Conservation (phyloP, 2,329 filamentous ascomycete genomes). For the Bretziella fagacearum region DNA sequence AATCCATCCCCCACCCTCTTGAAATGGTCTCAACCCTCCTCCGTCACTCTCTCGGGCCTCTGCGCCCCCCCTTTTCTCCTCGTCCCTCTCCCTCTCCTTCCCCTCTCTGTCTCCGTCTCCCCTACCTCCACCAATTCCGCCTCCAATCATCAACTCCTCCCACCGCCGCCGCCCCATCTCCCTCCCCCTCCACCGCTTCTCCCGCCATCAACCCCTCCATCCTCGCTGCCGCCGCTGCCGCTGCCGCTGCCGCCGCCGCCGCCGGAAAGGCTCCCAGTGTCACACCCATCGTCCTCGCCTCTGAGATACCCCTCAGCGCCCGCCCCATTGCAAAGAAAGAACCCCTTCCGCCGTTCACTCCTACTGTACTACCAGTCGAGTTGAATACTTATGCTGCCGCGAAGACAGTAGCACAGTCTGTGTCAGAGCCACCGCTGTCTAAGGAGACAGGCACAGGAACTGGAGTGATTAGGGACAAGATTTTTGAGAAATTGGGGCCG, state of each 20-base stretch:
- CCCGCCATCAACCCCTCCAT: neutral
- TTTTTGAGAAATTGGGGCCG: conserved; percentile 28
- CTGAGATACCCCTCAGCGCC: neutral
- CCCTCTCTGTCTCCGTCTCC: neutral
- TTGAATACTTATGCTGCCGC: too few relatives aligned
- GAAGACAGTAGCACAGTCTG: neutral
- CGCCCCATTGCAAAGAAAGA: neutral
- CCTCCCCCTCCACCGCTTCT: neutral
- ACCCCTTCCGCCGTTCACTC: neutral
- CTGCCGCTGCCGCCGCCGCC: neutral
- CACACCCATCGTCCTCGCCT: neutral
- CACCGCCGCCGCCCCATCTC: neutral
- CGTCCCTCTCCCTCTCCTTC: neutral
- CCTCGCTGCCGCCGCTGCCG: neutral
- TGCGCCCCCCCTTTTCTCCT: neutral
- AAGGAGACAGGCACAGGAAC: neutral
- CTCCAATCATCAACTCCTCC: neutral
- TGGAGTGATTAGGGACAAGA: too few relatives aligned
- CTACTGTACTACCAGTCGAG: too few relatives aligned
- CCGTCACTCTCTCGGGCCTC: neutral
- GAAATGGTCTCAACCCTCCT: neutral
- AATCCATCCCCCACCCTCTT: neutral
- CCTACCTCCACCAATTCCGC: conserved; percentile 2
- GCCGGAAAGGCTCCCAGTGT: neutral
- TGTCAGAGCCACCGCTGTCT: neutral